Base-by-base conservation (phyloP, 495 filamentous ascomycete species). In the Aspergillus avenaceus region DNA sequence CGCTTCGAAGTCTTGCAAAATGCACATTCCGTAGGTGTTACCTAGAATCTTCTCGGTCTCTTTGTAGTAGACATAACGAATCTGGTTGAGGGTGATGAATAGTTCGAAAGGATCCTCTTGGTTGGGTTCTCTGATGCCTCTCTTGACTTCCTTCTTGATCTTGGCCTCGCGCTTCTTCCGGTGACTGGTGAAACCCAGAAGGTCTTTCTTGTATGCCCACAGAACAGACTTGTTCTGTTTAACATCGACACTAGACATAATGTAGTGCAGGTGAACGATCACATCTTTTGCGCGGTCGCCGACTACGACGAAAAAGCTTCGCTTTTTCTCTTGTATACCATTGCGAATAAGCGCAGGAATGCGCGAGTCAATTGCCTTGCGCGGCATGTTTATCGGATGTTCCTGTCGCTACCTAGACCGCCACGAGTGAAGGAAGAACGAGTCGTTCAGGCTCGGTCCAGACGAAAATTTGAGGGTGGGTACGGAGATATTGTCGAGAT, bases 31-130 rank as follows among this genome's bases (percentile, higher is more conserved):
- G 64, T 92, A 99, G 25, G 95, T 99, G 69, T 97, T 96, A 56
- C 95, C 95, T 31, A 99, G 70, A 63, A 99, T 97, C 75, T 96
- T 96, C 52, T 99, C 95, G n/a, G 95, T 97, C 71, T 99, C 95
- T 71, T 99, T 99, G 76, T 99, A 99, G 78, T 96, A 99, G 31
- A 92, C 88, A 81, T 97, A 99, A 56, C 95, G 88, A 59, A 99
- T 96, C 64, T 96, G 90, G 69, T 96, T 87, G 47, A 96, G 82
- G 16, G 89, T 91, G 64, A 99, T 86, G 73, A 99, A 99, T 53
- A 97, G 79, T 74, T 99, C 95, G 72, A 99, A 99, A 1, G 95
- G 88, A 60, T 97, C 95, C 60, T 97, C 91, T 38, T 85, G 82
- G 66, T 99, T 96, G n/a, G 87, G 81, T 66, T 99, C 95, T 53